These are phyloP conservation scores for Tylopilus vinaceipallidus DNA, from an alignment of 768 basidiomycete species.

Conservation along the genomic window DNA sequence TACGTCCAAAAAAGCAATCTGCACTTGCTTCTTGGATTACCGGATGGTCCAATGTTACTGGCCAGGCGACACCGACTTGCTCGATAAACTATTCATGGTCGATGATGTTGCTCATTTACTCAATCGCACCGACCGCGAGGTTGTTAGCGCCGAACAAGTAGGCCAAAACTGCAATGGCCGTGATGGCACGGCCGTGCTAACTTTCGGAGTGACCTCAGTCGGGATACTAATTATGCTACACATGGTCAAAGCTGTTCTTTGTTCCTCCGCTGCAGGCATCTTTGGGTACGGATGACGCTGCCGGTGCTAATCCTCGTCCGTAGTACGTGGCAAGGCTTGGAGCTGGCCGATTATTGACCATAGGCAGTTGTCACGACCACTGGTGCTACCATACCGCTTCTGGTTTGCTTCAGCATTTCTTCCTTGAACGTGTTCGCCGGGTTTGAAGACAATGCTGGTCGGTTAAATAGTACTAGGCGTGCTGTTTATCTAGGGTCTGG, in stretches of 20 bases:
- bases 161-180: slow-evolving; percentile 23
- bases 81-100: slow-evolving; percentile 25
- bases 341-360: background rate
- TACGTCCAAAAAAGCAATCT: slow-evolving; percentile 24
- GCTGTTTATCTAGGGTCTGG: too few relatives aligned
- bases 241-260: slow-evolving; percentile 18
- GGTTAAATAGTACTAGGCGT: slow-evolving; percentile 18
- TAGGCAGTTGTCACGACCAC: slow-evolving; percentile 20
- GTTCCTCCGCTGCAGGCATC: slow-evolving; percentile 22
- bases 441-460: slow-evolving; percentile 28
- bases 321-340: slow-evolving; percentile 16
- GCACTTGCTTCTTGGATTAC: slow-evolving; percentile 30
- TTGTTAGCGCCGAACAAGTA: slow-evolving; percentile 17
- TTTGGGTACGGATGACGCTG: slow-evolving; percentile 24
- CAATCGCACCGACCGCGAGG: background rate
- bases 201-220: slow-evolving; percentile 20
- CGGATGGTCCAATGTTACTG: slow-evolving; percentile 29
- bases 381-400: slow-evolving; percentile 12
- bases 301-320: slow-evolving; percentile 13
- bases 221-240: slow-evolving; percentile 22
- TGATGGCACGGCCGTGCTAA: slow-evolving; percentile 17
- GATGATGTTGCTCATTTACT: background rate
- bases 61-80: slow-evolving; percentile 27
- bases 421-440: slow-evolving; percentile 19
- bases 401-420: slow-evolving; percentile 19